Percentiles rank a stretch among this genome's conserved stretches.
Conservation (phyloP, 2,329 filamentous ascomycete genomes). For the Aspergillus sp. region DNA sequence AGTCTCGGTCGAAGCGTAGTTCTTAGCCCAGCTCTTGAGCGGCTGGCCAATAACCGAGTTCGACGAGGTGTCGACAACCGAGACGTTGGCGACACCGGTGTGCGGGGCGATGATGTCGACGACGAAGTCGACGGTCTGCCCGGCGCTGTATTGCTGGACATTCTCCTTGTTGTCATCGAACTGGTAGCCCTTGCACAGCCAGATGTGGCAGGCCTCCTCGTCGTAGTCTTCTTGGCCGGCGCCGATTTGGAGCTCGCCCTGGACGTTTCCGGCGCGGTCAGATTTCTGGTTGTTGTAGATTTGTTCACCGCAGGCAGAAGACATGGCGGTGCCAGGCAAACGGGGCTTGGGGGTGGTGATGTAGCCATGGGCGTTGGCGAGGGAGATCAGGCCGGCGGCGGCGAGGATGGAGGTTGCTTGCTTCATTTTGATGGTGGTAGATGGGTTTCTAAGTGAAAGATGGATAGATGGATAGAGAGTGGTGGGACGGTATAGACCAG, state of each 20-base stretch:
- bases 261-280: constrained; percentile 59
- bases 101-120: constrained; percentile 50
- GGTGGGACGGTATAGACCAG: background rate
- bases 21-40: constrained; percentile 30
- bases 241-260: constrained; percentile 54
- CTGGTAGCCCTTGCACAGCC: constrained; percentile 60
- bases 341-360: constrained; percentile 51
- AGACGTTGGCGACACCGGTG: constrained; percentile 51
- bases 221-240: constrained; percentile 50
- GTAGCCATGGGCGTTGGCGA: constrained; percentile 55
- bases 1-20: constrained; percentile 31
- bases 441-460: background rate
- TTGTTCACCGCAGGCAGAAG: constrained; percentile 54
- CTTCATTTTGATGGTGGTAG: constrained; percentile 39
- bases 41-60: constrained; percentile 40
- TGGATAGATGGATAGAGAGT: constrained; percentile 11
- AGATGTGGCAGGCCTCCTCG: constrained; percentile 50
- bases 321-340: constrained; percentile 53
- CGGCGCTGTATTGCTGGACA: constrained; percentile 52
- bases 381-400: constrained; percentile 45
- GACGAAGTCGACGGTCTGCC: constrained; percentile 45
- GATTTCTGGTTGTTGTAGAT: constrained; percentile 53
- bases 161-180: constrained; percentile 56
- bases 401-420: constrained; percentile 42
- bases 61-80: constrained; percentile 47